Base-by-base conservation (phyloP, 441 rosid genomes). In the Bruguiera hainesii region DNA sequence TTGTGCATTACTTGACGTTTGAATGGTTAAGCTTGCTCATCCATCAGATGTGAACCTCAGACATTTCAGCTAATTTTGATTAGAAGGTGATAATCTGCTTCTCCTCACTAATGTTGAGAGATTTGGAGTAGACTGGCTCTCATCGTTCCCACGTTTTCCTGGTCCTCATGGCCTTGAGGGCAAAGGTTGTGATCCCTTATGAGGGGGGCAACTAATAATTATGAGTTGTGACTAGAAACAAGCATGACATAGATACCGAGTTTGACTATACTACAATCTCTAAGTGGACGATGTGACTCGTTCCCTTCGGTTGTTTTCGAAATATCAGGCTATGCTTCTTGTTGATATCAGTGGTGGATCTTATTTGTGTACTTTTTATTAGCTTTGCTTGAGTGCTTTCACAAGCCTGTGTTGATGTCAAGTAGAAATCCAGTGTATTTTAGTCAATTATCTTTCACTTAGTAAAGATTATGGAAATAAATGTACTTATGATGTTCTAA, bases 1-100 rank as follows among this genome's bases (percentile, higher is more conserved):
- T 7, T 33, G 37, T 33, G 8, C 37, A 33, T 7, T 33, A 33
- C 10, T 33, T 33, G 7, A 1, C 2, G 37, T 33, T 33, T 7
- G 9, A 33, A 33, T 1, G 67, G 83, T 75, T 39, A 88, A 84
- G 82, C 84, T 84, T 13, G 73, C 83, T 29, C 80, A 83, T 80
- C 85, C 89, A 56, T 85, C 91, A 19, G 87, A 88, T 79, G 77
- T 88, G 70, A 88, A 88, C 39, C 71, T 86, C 49, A 33, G 87
- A 84, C 61, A 78, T 81, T 52, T 84, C 85, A 71, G 78, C 87
- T 57, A 84, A 74, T 66, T 81, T 83, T 64, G 82, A 74, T 74
- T 86, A 84, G 81, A 73, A 80, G 83, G 76, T 57, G 64, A 53
- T 19, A 11, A 59, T 61, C 65, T 74, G 65, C 68, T 63, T 28